Conservation (phyloP, 139 green algal genomes). For the Desmodesmus armatus region DNA sequence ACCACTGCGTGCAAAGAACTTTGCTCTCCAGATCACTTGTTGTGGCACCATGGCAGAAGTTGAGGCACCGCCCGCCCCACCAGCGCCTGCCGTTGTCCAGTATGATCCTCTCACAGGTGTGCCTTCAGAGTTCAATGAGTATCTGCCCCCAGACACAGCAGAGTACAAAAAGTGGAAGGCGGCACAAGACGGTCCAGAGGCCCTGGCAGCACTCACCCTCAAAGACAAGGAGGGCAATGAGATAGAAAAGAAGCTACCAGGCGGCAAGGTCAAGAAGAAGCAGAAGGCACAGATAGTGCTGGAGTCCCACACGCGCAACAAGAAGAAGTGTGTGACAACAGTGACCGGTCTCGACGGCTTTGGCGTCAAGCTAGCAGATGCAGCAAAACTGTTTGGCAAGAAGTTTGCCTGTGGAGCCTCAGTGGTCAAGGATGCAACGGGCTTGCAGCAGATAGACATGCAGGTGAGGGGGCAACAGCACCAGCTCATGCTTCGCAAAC, state of each 20-base stretch:
- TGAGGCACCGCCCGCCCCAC: neutral
- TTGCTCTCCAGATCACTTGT: too few relatives aligned
- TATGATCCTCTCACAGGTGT: conserved; percentile 85
- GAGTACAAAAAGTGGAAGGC: conserved; percentile 93
- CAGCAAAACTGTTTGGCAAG: conserved; percentile 97
- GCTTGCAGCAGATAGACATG: conserved; percentile 96
- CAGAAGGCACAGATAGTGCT: conserved; percentile 79
- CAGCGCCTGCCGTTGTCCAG: conserved; percentile 70
- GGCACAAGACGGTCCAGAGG: conserved; percentile 64
- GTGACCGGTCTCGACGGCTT: conserved; percentile 92
- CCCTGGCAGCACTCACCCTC: conserved; percentile 72
- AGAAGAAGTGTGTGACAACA: conserved; percentile 96
- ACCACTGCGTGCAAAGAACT: too few relatives aligned
- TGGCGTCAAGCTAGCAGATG: conserved; percentile 92
- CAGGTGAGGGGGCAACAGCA: conserved; percentile 66
- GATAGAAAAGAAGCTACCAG: conserved; percentile 75
- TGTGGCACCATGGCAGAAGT: neutral
- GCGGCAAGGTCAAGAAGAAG: conserved; percentile 86
- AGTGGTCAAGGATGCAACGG: conserved; percentile 89
- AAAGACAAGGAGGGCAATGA: conserved; percentile 69
- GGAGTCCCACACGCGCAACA: conserved; percentile 85
- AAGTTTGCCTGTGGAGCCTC: conserved; percentile 97
- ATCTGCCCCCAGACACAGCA: conserved; percentile 78
- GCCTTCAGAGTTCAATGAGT: conserved; percentile 90
- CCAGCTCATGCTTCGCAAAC: neutral